These are phyloP conservation scores for Candida smagusa DNA, from an alignment of 1,139 yeast genomes.

Conservation along the genomic window DNA sequence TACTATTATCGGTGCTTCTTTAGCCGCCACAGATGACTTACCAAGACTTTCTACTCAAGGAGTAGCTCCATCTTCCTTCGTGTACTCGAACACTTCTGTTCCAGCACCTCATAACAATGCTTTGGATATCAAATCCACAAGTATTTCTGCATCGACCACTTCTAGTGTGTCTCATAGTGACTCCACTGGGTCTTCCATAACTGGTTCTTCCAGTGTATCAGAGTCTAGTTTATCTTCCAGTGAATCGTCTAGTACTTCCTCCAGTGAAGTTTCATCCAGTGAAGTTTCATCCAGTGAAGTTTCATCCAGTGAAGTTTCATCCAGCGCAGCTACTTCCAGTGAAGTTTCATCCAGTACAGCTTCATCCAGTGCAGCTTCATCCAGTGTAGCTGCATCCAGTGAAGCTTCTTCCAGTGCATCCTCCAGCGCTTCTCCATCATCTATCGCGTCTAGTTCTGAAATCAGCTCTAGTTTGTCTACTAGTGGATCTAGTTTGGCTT, in stretches of 20 bases:
- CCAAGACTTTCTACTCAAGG: slow-evolving; percentile 23
- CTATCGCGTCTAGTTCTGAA: not conserved
- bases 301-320: not conserved
- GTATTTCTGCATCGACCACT: not conserved
- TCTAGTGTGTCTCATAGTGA: not conserved
- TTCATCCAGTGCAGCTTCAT: not conserved
- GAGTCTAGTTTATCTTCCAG: not conserved
- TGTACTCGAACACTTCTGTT: slow-evolving; percentile 17
- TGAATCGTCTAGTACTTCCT: not conserved
- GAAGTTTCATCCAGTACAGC: not conserved
- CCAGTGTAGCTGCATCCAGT: not conserved
- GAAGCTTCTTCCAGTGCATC: not conserved
- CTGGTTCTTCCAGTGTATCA: not conserved
- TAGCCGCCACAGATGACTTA: slow-evolving; percentile 23
- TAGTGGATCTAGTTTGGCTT: not conserved
- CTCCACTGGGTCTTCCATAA: not conserved
- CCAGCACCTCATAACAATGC: slow-evolving; percentile 1
- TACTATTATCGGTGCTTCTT: slow-evolving; percentile 11
- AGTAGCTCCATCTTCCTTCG: slow-evolving; percentile 27
- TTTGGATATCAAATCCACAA: not conserved
- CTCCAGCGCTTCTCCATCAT: not conserved
- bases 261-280: not conserved
- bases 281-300: not conserved
- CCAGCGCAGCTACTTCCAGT: not conserved
- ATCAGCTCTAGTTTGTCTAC: not conserved